A percentile compares a stretch with the other conserved stretches of the same genome.
Conservation (phyloP, 73 alveolate species). For the Halteria grandinella region DNA sequence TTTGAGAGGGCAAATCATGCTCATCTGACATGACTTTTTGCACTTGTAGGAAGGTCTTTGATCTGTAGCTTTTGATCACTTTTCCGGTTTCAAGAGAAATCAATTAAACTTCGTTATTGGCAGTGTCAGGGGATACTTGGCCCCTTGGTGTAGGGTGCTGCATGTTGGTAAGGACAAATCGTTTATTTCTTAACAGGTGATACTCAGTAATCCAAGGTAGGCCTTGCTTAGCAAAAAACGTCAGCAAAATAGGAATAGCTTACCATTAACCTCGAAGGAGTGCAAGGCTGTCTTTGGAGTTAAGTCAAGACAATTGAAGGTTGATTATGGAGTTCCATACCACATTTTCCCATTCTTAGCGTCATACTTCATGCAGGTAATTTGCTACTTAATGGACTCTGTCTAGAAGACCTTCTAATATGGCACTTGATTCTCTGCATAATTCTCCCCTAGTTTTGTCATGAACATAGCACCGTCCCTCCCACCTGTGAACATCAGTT, state of each 20-base stretch:
- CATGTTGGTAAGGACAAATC: slow-evolving; percentile 23
- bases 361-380: slow-evolving; percentile 19
- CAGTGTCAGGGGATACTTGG: slow-evolving; percentile 17
- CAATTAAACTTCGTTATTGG: not conserved
- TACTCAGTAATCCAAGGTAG: slow-evolving; percentile 51
- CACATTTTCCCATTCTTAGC: not conserved
- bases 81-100: slow-evolving; percentile 29
- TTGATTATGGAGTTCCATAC: slow-evolving; percentile 43
- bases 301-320: not conserved
- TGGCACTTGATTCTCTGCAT: too few species aligned
- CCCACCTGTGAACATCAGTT: slow-evolving; percentile 27
- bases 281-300: not conserved
- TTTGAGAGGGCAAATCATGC: too few species aligned
- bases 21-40: not conserved
- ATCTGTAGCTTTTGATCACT: slow-evolving; percentile 13
- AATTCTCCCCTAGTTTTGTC: slow-evolving; percentile 1
- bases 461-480: slow-evolving; percentile 23
- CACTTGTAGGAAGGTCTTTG: slow-evolving; percentile 1
- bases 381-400: not conserved
- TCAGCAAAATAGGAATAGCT: not conserved
- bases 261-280: slow-evolving; percentile 15
- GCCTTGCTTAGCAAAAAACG: slow-evolving; percentile 52
- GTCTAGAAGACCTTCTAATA: not conserved
- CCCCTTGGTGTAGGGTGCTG: too few species aligned
- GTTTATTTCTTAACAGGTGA: slow-evolving; percentile 4